Evolutionary conservation across 2,329 filamentous ascomycete genomes (phyloP), one percentile per base, ranked within the genome.

Genomic region (Fonsecaea pugnacius): DNA sequence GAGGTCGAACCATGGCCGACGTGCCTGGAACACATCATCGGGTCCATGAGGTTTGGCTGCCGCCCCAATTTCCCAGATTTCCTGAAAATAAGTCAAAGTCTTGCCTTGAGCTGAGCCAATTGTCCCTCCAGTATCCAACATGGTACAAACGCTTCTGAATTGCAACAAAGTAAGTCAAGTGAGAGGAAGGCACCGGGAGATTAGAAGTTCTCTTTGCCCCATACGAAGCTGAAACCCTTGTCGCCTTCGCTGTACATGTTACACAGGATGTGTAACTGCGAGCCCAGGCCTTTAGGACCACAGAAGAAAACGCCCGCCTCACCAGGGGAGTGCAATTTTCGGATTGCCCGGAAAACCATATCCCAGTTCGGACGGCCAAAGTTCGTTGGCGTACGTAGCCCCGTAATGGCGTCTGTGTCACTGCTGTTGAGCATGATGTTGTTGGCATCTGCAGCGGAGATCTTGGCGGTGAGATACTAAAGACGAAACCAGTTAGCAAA

Each of bases 351-450:
- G 80, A 95, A 95, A 72, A 96, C 91, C 86, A 91, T 91, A 74
- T 95, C 90, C 91, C 91, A 95, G 78, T 95, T 94, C 16, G 91
- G 91, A 27, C 91, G 83, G 60, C 91, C 91, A 75, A 95, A 92
- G 80, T 92, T 95, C 50, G 91, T 95, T 21, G 91, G 91, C 60
- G 90, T 89, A 55, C 90, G 85, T 33, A 95, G 84, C 60, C 91
- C 91, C 0, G 91, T 95, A 75, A 95, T 93, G 72, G 91, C 87
- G 75, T 95, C 91, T 77, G 89, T 90, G 75, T 94, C 90, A 70
- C 89, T 89, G 73, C 55, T 65, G 79, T 94, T 93, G 82, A 94
- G 92, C 90, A 94, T 94, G 79, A 95, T 94, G 79, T 95, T 94
- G 52, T 90, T 92, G 56, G 91, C 91, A 73, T 94, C 91, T 75